Evolutionary conservation across 73 alveolate species (phyloP).

Genomic region (Breviolum minutum): DNA sequence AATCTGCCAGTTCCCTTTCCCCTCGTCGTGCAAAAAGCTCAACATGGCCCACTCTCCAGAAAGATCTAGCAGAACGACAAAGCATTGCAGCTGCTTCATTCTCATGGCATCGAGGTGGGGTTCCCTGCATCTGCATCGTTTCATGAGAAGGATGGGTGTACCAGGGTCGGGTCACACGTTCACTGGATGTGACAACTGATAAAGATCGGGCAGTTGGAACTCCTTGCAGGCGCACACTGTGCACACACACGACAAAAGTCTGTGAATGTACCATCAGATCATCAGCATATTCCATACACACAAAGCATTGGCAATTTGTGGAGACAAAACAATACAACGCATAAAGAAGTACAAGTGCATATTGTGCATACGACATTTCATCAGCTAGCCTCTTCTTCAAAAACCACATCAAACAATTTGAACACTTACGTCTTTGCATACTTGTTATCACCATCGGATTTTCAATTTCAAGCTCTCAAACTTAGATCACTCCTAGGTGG

Average conservation of each 20-base stretch:
- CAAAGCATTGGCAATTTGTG: too few relatives aligned
- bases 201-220: slow-evolving; percentile 32
- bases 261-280: neutral
- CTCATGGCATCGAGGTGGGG: neutral
- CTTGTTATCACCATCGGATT: neutral
- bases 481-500: slow-evolving; percentile 96
- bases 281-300: too few relatives aligned
- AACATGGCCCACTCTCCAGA: slow-evolving; percentile 79
- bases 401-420: neutral
- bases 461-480: neutral
- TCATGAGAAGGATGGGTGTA: neutral
- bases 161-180: slow-evolving; percentile 21
- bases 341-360: too few relatives aligned
- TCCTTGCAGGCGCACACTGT: neutral
- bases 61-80: slow-evolving; percentile 54
- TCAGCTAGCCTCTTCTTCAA: neutral
- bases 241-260: too few relatives aligned
- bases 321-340: too few relatives aligned
- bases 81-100: slow-evolving; percentile 9
- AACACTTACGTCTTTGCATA: neutral
- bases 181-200: slow-evolving; percentile 31
- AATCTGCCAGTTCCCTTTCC: neutral
- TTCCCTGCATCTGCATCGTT: neutral
- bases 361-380: too few relatives aligned
- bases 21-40: slow-evolving; percentile 65